Percentiles rank a stretch among this genome's conserved stretches.
phyloP scores from a whole-genome alignment of 192 early-diverging fungal species.

The Helicostylum pulchrum region DNA sequence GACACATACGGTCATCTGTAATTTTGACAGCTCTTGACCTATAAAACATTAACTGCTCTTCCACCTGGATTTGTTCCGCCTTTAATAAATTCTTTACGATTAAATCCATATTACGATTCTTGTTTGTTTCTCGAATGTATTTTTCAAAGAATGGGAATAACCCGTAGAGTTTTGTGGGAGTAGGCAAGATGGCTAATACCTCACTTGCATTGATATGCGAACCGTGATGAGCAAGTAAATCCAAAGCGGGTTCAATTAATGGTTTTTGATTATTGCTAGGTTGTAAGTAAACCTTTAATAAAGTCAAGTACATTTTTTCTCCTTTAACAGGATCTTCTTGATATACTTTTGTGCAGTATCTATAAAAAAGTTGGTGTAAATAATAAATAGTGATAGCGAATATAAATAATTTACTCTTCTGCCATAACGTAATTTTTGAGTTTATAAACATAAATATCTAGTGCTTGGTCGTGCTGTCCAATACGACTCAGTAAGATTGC shows the following conservation, averaged over 20 bases:
- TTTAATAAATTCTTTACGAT: constrained; percentile 69
- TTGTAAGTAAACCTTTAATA: constrained; percentile 61
- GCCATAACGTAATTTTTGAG: constrained; percentile 67
- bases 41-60: constrained; percentile 61
- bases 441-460: constrained; percentile 79
- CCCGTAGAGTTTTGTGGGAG: constrained; percentile 24
- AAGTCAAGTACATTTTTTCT: constrained; percentile 59
- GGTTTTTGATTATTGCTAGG: constrained; percentile 42
- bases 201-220: constrained; percentile 59
- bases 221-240: constrained; percentile 64
- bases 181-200: constrained; percentile 35
- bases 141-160: constrained; percentile 61
- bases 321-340: constrained; percentile 43
- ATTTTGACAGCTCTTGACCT: constrained; percentile 60
- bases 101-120: constrained; percentile 56
- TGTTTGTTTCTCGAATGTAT: constrained; percentile 60
- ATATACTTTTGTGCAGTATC: constrained; percentile 60
- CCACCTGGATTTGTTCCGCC: constrained; percentile 64
- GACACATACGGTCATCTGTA: constrained; percentile 75
- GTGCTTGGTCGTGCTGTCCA: constrained; percentile 82
- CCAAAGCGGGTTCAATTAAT: constrained; percentile 55
- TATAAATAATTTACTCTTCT: constrained; percentile 51
- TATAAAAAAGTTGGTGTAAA: constrained; percentile 26
- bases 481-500: constrained; percentile 78
- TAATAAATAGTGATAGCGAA: neutral